Conservation (phyloP, 1,284 basidiomycete species). For the Coniferiporia weirii region DNA sequence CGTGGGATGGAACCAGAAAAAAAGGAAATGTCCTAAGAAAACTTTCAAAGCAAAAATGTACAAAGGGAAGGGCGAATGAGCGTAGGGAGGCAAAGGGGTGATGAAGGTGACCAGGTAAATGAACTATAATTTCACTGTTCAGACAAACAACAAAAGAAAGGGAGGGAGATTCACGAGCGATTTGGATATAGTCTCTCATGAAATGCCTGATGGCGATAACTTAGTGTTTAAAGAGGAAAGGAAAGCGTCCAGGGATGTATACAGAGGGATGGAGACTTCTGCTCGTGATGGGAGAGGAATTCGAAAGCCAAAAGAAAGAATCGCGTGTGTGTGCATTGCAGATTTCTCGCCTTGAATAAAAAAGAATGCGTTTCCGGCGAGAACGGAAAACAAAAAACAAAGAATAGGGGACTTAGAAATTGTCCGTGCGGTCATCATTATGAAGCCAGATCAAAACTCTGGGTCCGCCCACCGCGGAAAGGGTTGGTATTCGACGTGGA, state of each 20-base stretch:
- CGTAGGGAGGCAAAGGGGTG: background rate
- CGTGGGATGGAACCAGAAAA: too few species aligned
- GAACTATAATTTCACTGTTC: background rate
- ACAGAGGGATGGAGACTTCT: background rate
- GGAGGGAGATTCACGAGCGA: background rate
- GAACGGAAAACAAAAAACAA: background rate
- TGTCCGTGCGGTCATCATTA: background rate
- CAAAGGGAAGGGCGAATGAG: background rate
- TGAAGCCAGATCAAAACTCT: background rate
- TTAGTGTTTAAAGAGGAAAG: slow-evolving; percentile 6
- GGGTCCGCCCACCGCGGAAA: background rate
- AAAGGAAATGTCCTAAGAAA: too few species aligned
- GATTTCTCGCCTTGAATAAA: too few species aligned
- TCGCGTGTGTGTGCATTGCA: too few species aligned
- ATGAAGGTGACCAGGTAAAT: background rate
- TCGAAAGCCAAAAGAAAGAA: background rate
- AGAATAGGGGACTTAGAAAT: background rate
- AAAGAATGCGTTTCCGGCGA: background rate
- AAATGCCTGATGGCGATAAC: slow-evolving; percentile 6
- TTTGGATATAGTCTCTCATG: background rate
- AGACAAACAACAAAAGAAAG: background rate
- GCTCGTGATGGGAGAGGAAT: background rate
- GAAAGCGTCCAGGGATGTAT: background rate
- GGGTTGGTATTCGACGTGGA: background rate
- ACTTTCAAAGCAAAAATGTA: background rate